Evolutionary conservation across 2,329 filamentous ascomycete genomes (phyloP).

Genomic region (Colletotrichum viniferum): DNA sequence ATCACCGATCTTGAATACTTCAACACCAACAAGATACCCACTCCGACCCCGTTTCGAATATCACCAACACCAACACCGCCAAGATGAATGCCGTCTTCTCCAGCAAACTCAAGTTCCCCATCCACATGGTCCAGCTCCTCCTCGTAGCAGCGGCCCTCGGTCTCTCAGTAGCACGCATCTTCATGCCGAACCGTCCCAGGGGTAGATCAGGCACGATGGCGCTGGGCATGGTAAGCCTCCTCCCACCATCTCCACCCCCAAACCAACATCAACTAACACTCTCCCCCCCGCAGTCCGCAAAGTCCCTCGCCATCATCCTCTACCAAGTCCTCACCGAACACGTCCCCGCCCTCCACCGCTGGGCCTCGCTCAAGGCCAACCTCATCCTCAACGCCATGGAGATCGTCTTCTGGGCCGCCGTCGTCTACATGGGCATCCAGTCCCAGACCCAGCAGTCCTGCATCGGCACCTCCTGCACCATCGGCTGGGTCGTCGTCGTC

Average conservation of each 20-base stretch:
- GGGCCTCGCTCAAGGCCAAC: slow-evolving; percentile 44
- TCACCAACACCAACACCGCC: not conserved
- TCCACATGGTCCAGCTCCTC: slow-evolving; percentile 16
- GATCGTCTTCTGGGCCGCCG: slow-evolving; percentile 43
- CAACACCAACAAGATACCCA: not conserved
- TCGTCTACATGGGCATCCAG: slow-evolving; percentile 26
- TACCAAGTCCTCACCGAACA: slow-evolving; percentile 45
- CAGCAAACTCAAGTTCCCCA: slow-evolving; percentile 6
- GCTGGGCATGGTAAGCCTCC: slow-evolving; percentile 4
- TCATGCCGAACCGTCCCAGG: not conserved
- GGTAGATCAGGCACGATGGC: slow-evolving; percentile 11
- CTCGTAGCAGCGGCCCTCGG: not conserved
- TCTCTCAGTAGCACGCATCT: slow-evolving; percentile 9
- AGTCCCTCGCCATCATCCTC: slow-evolving; percentile 42
- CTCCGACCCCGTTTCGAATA: not conserved
- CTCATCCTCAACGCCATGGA: slow-evolving; percentile 44
- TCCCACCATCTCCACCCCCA: not conserved
- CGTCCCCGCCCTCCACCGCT: slow-evolving; percentile 33
- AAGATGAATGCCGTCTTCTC: not conserved
- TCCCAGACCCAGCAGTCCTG: not conserved
- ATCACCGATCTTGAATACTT: not conserved
- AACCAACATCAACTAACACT: not conserved
- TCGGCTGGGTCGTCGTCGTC: slow-evolving; percentile 13
- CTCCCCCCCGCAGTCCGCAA: slow-evolving; percentile 29
- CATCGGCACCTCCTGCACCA: slow-evolving; percentile 10